Conservation (phyloP, 2,329 filamentous ascomycete species). For the Furcasterigmium sp. region DNA sequence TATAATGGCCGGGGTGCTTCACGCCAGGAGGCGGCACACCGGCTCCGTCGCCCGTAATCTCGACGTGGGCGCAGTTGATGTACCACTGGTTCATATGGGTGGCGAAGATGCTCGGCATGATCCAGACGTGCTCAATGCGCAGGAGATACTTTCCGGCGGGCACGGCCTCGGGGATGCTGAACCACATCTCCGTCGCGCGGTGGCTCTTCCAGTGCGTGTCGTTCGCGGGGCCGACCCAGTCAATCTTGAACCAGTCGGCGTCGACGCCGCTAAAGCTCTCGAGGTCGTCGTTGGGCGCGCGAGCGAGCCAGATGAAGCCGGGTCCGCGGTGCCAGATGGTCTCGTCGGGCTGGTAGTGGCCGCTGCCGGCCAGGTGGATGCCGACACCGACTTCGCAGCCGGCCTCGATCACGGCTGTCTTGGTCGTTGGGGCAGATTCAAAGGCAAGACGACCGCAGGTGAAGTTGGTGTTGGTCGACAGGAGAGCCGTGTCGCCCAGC, state of each 20-base stretch:
- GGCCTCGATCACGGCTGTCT: slow-evolving; percentile 6
- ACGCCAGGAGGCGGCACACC: neutral
- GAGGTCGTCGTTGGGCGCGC: slow-evolving; percentile 5
- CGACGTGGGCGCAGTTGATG: neutral
- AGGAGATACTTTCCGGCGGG: neutral
- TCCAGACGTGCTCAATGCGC: neutral
- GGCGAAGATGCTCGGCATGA: neutral
- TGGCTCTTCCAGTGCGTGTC: neutral
- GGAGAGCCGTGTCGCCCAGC: slow-evolving; percentile 1
- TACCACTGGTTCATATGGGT: neutral
- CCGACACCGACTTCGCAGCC: slow-evolving; percentile 4
- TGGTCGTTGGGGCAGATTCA: neutral
- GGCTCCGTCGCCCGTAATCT: neutral
- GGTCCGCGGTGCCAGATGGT: slow-evolving; percentile 7
- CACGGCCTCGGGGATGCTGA: neutral
- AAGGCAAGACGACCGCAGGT: slow-evolving; percentile 7
- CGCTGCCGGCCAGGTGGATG: slow-evolving; percentile 2
- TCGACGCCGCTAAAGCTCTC: slow-evolving; percentile 4
- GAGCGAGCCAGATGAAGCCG: slow-evolving; percentile 6
- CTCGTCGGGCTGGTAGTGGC: neutral
- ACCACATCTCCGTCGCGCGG: neutral
- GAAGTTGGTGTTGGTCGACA: slow-evolving; percentile 2
- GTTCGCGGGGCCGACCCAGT: neutral
- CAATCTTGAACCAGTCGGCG: slow-evolving; percentile 11
- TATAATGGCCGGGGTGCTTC: neutral